Percentiles rank a stretch among this genome's conserved stretches.
phyloP scores from a whole-genome alignment of 495 filamentous ascomycete species.

The Bacidia gigantensis region DNA sequence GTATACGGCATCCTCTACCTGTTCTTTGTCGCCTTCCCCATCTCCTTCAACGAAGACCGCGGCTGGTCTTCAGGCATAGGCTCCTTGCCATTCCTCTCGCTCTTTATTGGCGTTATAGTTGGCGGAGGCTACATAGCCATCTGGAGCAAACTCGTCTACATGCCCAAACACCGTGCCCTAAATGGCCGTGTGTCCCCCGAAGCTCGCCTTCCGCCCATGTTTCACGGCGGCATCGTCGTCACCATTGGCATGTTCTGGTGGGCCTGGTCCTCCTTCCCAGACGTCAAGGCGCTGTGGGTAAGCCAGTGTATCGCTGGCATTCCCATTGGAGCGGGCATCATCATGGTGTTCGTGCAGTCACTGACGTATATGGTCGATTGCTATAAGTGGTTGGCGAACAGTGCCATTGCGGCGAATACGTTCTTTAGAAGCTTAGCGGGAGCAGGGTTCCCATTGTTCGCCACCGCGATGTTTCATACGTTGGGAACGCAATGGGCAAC shows the following conservation, averaged over 20 bases:
- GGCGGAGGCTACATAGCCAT: conserved; percentile 36
- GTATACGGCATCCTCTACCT: conserved; percentile 53
- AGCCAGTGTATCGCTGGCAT: conserved; percentile 36
- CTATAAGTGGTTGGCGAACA: conserved; percentile 45
- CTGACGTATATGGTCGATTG: conserved; percentile 52
- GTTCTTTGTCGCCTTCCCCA: conserved; percentile 46
- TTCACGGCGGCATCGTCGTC: conserved; percentile 40
- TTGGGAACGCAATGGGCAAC: conserved; percentile 24
- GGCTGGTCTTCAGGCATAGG: conserved; percentile 26
- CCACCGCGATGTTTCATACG: conserved; percentile 26
- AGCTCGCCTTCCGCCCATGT: conserved; percentile 44
- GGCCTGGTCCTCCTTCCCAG: conserved; percentile 39
- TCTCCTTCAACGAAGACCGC: conserved; percentile 41
- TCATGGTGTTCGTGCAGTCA: conserved; percentile 44
- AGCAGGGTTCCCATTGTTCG: conserved; percentile 36
- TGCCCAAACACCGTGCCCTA: conserved; percentile 33
- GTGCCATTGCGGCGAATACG: conserved; percentile 55
- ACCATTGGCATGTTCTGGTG: conserved; percentile 52
- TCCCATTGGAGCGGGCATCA: conserved; percentile 39
- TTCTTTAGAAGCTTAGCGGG: conserved; percentile 48
- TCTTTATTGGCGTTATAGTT: conserved; percentile 41
- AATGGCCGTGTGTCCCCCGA: conserved; percentile 44
- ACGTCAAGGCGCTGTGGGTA: conserved; percentile 29
- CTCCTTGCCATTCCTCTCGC: conserved; percentile 44
- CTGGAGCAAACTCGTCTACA: conserved; percentile 39